A percentile compares a stretch with the other conserved stretches of the same genome.
These are phyloP conservation scores for Fraxinus platypoda DNA, from an alignment of 305 asterid genomes.

Conservation along the genomic window DNA sequence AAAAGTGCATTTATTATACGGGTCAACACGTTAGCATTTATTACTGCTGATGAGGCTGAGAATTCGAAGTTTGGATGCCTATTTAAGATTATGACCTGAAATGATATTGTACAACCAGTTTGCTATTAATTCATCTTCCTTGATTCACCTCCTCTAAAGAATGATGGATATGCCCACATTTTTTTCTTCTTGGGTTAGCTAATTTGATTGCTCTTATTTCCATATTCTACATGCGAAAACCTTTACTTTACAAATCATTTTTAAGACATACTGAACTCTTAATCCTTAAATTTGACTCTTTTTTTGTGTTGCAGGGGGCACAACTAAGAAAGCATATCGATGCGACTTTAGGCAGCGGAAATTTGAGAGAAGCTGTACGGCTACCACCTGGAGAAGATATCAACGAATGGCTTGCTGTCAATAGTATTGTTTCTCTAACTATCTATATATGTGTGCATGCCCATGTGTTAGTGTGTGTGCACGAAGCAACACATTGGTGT, in stretches of 20 bases:
- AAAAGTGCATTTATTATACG: neutral
- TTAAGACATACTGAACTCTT: neutral
- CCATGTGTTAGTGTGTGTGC: neutral
- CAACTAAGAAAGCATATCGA: constrained; percentile 88
- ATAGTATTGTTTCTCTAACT: constrained; percentile 53
- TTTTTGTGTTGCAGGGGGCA: constrained; percentile 65
- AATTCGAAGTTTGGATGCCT: neutral
- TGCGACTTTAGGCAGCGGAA: constrained; percentile 94
- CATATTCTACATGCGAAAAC: neutral
- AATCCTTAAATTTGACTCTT: constrained; percentile 8
- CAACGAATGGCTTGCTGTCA: constrained; percentile 97
- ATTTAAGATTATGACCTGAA: constrained; percentile 5
- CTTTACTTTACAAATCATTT: constrained; percentile 1
- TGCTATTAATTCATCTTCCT: constrained; percentile 7
- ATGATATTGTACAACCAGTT: neutral
- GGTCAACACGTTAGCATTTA: neutral
- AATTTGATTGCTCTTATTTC: constrained; percentile 9
- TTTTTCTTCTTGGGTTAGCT: constrained; percentile 7
- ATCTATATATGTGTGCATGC: neutral
- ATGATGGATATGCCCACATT: constrained; percentile 7
- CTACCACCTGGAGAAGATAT: constrained; percentile 96
- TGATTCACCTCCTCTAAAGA: neutral
- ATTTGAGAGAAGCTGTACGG: constrained; percentile 90
- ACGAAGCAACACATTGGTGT: neutral
- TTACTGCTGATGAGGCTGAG: neutral